Base-by-base conservation (phyloP, 495 filamentous ascomycete species). In the Glonium stellatum region DNA sequence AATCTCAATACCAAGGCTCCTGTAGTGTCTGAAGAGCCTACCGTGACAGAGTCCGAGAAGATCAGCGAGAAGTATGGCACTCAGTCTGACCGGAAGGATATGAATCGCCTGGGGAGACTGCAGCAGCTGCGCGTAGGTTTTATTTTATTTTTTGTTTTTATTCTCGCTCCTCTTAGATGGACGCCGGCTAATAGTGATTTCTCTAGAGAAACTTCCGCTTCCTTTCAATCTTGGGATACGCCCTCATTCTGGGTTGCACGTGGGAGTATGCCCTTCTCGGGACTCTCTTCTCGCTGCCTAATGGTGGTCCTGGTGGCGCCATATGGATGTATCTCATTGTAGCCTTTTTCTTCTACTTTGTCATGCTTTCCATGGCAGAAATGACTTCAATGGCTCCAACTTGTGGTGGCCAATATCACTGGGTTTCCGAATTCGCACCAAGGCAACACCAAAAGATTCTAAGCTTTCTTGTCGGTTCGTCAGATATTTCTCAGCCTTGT, bases 61-160 rank as follows among this genome's bases (percentile, higher is more conserved):
- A 31, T 31, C 6, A 6, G 27, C 6, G 27, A 31, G 27, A 31
- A 31, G 6, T 31, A 31, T 31, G 27, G 27, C 27, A 31, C 27
- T 31, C 27, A 31, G 6, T 6, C 2, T 31, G 27, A 31, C 27
- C 27, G 74, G 59, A 71, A 49, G 34, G 76, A 78, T 60, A 78
- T 78, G 76, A 73, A 65, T 65, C 67, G 69, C n/a, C 60, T 78
- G 52, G 75, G 76, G 5, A 67, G 72, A 66, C 69, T 70, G 6
- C 76, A 78, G 51, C 74, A 77, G 39, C 60, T 78, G n/a, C 67
- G 76, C 54, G 75, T 78, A 62, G 60, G 64, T 3, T 18, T 2
- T 22, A 9, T 22, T 47, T 47, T n/a, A n/a, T n/a, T n/a, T n/a
- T n/a, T n/a, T n/a, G n/a, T n/a, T n/a, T n/a, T n/a, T n/a, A n/a